Evolutionary conservation across 1,284 basidiomycete genomes (phyloP).

Genomic region (Cystobasidiaceae sp.): DNA sequence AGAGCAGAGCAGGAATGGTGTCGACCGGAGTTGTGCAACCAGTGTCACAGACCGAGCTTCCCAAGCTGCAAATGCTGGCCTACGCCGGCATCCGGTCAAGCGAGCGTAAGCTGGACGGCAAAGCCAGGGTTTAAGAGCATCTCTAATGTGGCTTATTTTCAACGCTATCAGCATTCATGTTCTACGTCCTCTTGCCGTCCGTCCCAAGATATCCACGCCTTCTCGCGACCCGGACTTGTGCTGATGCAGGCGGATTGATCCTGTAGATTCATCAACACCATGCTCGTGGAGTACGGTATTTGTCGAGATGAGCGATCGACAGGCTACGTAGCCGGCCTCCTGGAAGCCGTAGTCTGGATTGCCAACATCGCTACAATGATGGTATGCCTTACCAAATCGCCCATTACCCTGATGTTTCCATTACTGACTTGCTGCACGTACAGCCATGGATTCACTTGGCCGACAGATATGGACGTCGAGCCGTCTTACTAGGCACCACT

Average conservation of each 20-base stretch:
- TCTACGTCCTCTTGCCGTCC: neutral
- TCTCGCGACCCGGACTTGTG: too few relatives aligned
- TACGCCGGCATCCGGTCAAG: conserved; percentile 17
- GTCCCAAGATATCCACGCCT: neutral
- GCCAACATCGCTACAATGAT: neutral
- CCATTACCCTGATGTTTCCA: too few relatives aligned
- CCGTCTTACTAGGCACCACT: conserved; percentile 5
- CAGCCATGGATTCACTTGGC: conserved; percentile 11
- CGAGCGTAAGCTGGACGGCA: neutral
- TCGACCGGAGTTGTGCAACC: too few relatives aligned
- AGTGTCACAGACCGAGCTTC: neutral
- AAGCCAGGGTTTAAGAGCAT: neutral
- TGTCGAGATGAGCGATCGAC: neutral
- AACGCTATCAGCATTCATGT: conserved; percentile 5
- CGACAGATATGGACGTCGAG: conserved; percentile 5
- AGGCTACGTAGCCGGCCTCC: conserved; percentile 8
- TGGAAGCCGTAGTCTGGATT: neutral
- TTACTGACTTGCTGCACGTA: neutral
- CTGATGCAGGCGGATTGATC: neutral
- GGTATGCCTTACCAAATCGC: neutral
- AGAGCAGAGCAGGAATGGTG: too few relatives aligned
- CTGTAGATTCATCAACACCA: conserved; percentile 11
- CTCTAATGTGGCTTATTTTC: neutral
- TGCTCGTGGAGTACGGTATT: conserved; percentile 20
- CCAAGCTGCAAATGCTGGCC: conserved; percentile 8